Conservation (phyloP, 2,329 filamentous ascomycete genomes). For the Beauveria scarabaeidicola region DNA sequence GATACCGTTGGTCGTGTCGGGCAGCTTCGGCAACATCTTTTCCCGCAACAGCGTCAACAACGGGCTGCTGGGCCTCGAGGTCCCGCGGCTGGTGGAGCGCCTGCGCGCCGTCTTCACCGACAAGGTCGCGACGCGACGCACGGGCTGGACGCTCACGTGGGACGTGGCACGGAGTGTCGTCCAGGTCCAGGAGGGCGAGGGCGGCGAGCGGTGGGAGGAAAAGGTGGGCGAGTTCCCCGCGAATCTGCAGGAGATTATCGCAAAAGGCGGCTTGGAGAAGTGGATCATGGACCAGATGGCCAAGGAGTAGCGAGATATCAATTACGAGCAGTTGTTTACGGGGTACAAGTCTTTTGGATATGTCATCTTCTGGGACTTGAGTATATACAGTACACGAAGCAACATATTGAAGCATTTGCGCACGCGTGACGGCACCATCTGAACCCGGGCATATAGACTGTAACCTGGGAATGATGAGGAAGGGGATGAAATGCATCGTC, state of each 20-base stretch:
- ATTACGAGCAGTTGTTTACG: neutral
- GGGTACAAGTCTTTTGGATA: neutral
- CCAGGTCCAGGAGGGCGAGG: slow-evolving; percentile 16
- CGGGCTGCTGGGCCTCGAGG: slow-evolving; percentile 62
- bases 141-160: slow-evolving; percentile 57
- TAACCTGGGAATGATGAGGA: too few relatives aligned
- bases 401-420: neutral
- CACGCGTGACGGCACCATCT: too few relatives aligned
- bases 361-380: neutral
- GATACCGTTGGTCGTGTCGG: slow-evolving; percentile 71
- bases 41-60: slow-evolving; percentile 71
- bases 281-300: slow-evolving; percentile 21
- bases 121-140: slow-evolving; percentile 59
- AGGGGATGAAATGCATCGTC: too few relatives aligned
- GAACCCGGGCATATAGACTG: too few relatives aligned
- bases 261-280: slow-evolving; percentile 15
- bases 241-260: slow-evolving; percentile 21
- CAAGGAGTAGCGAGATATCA: slow-evolving; percentile 18
- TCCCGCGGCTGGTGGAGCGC: slow-evolving; percentile 56
- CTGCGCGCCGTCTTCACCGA: slow-evolving; percentile 52
- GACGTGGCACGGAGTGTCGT: slow-evolving; percentile 14
- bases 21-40: slow-evolving; percentile 81
- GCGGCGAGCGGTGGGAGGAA: slow-evolving; percentile 17
- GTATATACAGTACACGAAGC: neutral
- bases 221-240: slow-evolving; percentile 19